Evolutionary conservation across 1,284 basidiomycete genomes (phyloP).

Genomic region (Uromyces viciae-fabae): DNA sequence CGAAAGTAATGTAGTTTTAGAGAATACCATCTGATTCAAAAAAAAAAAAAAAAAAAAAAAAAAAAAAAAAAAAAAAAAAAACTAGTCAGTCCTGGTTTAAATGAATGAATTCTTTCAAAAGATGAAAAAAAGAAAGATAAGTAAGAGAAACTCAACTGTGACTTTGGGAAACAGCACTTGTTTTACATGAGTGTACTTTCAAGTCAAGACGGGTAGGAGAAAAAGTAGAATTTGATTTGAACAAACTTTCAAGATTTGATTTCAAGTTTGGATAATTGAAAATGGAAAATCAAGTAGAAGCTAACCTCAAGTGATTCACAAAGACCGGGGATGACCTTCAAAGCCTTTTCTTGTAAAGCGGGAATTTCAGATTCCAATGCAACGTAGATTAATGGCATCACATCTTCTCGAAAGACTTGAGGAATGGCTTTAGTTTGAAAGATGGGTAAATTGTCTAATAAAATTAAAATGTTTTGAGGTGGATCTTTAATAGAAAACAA

Average conservation of each 20-base stretch:
- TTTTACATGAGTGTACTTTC: conserved; percentile 49
- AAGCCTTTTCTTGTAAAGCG: conserved; percentile 81
- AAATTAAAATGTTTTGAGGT: conserved; percentile 81
- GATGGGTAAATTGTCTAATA: conserved; percentile 81
- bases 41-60: no score
- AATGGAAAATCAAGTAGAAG: neutral
- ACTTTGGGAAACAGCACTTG: conserved; percentile 86
- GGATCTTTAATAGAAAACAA: conserved; percentile 89
- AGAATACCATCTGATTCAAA: conserved; percentile 54
- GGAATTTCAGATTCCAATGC: conserved; percentile 89
- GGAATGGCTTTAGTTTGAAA: conserved; percentile 88
- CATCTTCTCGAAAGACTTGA: conserved; percentile 78
- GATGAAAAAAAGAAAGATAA: neutral
- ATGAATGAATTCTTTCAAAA: neutral
- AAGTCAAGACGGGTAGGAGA: neutral
- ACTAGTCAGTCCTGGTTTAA: neutral
- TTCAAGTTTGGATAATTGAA: neutral
- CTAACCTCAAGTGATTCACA: conserved; percentile 85
- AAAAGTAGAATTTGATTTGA: conserved; percentile 6
- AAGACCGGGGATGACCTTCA: conserved; percentile 77
- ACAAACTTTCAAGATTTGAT: neutral
- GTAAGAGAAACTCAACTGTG: conserved; percentile 54
- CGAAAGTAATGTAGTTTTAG: conserved; percentile 59
- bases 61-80: no score
- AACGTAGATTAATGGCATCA: conserved; percentile 90